These are phyloP conservation scores for Helminthosporium solani DNA, from an alignment of 2,329 filamentous ascomycete genomes.

Conservation along the genomic window DNA sequence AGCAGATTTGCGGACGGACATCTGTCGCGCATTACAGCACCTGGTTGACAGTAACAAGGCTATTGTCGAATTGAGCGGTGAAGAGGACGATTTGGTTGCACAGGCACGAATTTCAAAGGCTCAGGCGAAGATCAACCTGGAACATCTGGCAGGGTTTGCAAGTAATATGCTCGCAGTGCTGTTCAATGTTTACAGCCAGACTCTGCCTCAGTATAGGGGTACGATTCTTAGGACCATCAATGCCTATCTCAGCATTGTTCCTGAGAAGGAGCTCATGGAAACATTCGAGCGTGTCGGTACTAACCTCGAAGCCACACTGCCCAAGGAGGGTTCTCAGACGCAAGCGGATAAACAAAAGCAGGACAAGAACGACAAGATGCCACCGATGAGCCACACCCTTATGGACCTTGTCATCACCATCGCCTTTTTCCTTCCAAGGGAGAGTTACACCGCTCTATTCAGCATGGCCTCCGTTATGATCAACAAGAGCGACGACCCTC, in stretches of 20 bases:
- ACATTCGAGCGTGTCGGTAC: constrained; percentile 86
- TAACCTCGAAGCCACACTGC: constrained; percentile 75
- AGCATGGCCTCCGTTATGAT: constrained; percentile 82
- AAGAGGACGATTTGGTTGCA: constrained; percentile 68
- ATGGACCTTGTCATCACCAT: constrained; percentile 98
- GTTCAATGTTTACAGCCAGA: constrained; percentile 99
- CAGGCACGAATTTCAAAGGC: constrained; percentile 76
- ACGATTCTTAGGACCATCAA: constrained; percentile 94
- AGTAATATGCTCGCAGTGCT: constrained; percentile 90
- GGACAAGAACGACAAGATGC: constrained; percentile 70
- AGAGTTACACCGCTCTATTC: constrained; percentile 83
- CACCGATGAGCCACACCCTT: constrained; percentile 87
- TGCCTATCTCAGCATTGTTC: constrained; percentile 86
- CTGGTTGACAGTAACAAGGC: constrained; percentile 90
- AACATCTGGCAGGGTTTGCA: constrained; percentile 76
- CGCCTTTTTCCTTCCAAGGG: constrained; percentile 84
- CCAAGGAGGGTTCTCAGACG: constrained; percentile 60
- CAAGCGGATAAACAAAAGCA: constrained; percentile 63
- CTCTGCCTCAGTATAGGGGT: constrained; percentile 85
- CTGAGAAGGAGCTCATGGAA: constrained; percentile 73
- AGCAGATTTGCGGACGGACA: constrained; percentile 78
- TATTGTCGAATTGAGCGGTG: constrained; percentile 67
- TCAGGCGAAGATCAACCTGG: constrained; percentile 74
- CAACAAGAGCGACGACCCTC: constrained; percentile 77
- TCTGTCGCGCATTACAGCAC: constrained; percentile 83